phyloP scores from a whole-genome alignment of 441 rosid species.

The Croton laevigatus region DNA sequence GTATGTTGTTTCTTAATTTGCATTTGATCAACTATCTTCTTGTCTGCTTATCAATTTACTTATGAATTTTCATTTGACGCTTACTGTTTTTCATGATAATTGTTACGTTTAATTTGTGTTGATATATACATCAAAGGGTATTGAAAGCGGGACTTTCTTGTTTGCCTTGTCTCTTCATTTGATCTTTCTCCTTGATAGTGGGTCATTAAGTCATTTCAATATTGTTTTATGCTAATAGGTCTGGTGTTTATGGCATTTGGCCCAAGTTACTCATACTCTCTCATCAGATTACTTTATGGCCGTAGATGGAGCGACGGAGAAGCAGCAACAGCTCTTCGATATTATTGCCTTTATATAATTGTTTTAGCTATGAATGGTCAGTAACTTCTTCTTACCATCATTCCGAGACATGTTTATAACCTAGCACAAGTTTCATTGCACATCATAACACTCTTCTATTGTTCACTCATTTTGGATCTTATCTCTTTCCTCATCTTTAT shows the following conservation, averaged over 20 bases:
- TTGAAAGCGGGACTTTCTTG: neutral
- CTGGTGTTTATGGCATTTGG: constrained; percentile 90
- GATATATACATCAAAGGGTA: neutral
- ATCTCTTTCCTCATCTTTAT: neutral
- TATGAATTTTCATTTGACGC: neutral
- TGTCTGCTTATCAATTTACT: neutral
- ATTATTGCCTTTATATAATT: constrained; percentile 77
- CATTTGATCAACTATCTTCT: neutral
- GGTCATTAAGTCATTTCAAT: constrained; percentile 8
- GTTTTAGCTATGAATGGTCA: constrained; percentile 88
- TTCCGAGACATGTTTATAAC: neutral
- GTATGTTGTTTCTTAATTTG: constrained; percentile 25
- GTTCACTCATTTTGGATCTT: constrained; percentile 2
- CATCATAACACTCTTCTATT: neutral
- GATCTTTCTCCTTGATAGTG: neutral
- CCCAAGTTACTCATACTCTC: constrained; percentile 91
- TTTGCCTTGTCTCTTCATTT: neutral
- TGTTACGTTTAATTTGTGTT: neutral
- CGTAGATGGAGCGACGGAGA: constrained; percentile 97
- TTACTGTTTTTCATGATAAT: neutral
- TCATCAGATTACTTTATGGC: constrained; percentile 82
- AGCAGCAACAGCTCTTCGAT: constrained; percentile 70
- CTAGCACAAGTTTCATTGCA: neutral
- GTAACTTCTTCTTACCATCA: constrained; percentile 29
- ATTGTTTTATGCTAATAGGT: constrained; percentile 42